A percentile compares a stretch with the other conserved stretches of the same genome.
phyloP scores from a whole-genome alignment of 2,329 filamentous ascomycete genomes.

The Pestalotiopsis sp. region DNA sequence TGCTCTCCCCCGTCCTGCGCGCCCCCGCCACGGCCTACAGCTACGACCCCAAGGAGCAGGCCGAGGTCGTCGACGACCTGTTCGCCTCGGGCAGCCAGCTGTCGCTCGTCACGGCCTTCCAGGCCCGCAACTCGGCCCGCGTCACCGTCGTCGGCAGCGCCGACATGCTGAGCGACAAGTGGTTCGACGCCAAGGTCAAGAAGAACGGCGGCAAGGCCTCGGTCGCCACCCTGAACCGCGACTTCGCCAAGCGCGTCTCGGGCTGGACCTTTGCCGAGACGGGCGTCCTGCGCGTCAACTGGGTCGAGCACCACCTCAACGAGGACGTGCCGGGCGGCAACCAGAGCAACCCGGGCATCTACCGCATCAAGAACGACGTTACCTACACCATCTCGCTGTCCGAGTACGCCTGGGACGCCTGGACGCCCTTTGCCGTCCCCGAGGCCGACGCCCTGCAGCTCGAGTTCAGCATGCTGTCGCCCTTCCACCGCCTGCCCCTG shows the following conservation, averaged over 20 bases:
- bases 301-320: constrained; percentile 75
- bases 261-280: constrained; percentile 97
- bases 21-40: constrained; percentile 86
- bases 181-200: constrained; percentile 82
- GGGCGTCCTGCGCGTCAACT: constrained; percentile 83
- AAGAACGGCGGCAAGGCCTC: constrained; percentile 52
- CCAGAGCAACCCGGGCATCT: constrained; percentile 80
- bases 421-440: constrained; percentile 72
- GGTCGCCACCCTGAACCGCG: constrained; percentile 73
- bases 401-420: constrained; percentile 77
- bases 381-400: constrained; percentile 87
- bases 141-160: constrained; percentile 83
- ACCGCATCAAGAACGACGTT: constrained; percentile 95
- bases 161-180: constrained; percentile 85
- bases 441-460: constrained; percentile 79
- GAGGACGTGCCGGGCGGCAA: constrained; percentile 39
- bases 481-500: constrained; percentile 88
- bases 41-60: constrained; percentile 90
- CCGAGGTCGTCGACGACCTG: constrained; percentile 72
- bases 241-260: constrained; percentile 82
- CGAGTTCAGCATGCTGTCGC: constrained; percentile 98
- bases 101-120: constrained; percentile 79
- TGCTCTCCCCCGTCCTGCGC: constrained; percentile 79
- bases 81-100: constrained; percentile 86
- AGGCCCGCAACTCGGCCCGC: constrained; percentile 91